These are phyloP conservation scores for Ramaria sp. DNA, from an alignment of 768 basidiomycete genomes.

Conservation along the genomic window DNA sequence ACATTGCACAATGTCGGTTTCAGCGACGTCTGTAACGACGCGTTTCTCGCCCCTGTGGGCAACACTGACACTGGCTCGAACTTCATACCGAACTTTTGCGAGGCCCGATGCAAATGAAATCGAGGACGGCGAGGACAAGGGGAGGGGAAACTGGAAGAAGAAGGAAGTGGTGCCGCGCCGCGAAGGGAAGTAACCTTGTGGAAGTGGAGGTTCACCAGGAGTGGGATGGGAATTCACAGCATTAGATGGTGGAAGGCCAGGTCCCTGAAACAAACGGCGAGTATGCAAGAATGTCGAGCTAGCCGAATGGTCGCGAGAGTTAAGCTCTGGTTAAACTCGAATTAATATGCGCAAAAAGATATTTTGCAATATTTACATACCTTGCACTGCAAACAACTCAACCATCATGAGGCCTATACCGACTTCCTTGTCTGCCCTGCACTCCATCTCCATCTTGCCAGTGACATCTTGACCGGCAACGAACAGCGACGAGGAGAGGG, in stretches of 20 bases:
- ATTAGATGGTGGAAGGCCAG: constrained; percentile 73
- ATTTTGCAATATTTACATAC: constrained; percentile 24
- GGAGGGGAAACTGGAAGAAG: constrained; percentile 68
- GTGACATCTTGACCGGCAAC: constrained; percentile 56
- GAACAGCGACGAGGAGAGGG: constrained; percentile 45
- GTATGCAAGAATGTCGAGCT: constrained; percentile 67
- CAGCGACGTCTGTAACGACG: constrained; percentile 50
- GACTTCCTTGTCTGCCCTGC: constrained; percentile 53
- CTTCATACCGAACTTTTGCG: constrained; percentile 61
- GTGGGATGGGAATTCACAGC: constrained; percentile 57
- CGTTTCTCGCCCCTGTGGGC: constrained; percentile 65
- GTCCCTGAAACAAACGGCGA: constrained; percentile 68
- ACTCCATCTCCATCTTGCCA: constrained; percentile 75
- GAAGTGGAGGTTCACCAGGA: constrained; percentile 49
- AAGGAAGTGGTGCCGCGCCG: constrained; percentile 71
- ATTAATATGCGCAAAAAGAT: constrained; percentile 1
- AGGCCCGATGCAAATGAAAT: constrained; percentile 61
- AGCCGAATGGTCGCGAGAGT: constrained; percentile 70
- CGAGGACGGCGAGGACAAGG: constrained; percentile 54
- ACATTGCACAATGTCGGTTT: constrained; percentile 54
- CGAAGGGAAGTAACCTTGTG: constrained; percentile 57
- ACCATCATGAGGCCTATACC: constrained; percentile 70
- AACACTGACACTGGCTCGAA: constrained; percentile 61
- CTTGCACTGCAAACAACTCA: constrained; percentile 66
- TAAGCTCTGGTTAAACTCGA: constrained; percentile 40